Evolutionary conservation across 345 rosid genomes (phyloP), one percentile per base, ranked within the genome.

Genomic region (Murraya koenigii): DNA sequence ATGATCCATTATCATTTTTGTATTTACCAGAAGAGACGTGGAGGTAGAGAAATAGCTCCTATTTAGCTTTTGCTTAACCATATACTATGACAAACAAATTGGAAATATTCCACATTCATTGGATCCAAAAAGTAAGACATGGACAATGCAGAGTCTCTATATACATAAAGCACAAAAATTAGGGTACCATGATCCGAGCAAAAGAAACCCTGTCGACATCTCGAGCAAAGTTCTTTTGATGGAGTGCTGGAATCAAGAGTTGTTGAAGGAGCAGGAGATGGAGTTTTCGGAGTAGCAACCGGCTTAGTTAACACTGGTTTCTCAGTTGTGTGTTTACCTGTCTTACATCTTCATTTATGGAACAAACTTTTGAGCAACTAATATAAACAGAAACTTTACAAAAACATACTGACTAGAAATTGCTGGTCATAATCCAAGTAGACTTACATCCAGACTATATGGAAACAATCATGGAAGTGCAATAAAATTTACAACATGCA

Each of bases 121-220:
- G 35, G 9, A 44, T n/a, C 9, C 20, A 32, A 15, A 63, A 20
- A 17, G 39, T 1, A 64, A 64, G 71, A 75, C 26, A 22, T 1
- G 6, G 33, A 65, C 19, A 25, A 66, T 39, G 67, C 25, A 30
- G 13, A 30, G 11, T 65, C 55, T 67, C 49, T 47, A 72, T 7
- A 33, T 62, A 5, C 25, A 66, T 8, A 10, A 81, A 79, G 72
- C 63, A 23, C 10, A 64, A 74, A 62, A 76, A 78, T 49, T 54
- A 41, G 62, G 58, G 36, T 91, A 90, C 95, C 99, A 39, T 96
- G 99, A 80, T 91, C 97, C 5, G 99, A 96, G 83, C 98, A 96
- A 85, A 91, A 96, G 90, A 96, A 96, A 60, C 99, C 97, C 85
- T 94, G 99, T 75, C 81, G 87, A 85, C 99, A 96, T 81, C 99